phyloP scores from a whole-genome alignment of 1,284 basidiomycete genomes.

The Sphagnurus paluster region DNA sequence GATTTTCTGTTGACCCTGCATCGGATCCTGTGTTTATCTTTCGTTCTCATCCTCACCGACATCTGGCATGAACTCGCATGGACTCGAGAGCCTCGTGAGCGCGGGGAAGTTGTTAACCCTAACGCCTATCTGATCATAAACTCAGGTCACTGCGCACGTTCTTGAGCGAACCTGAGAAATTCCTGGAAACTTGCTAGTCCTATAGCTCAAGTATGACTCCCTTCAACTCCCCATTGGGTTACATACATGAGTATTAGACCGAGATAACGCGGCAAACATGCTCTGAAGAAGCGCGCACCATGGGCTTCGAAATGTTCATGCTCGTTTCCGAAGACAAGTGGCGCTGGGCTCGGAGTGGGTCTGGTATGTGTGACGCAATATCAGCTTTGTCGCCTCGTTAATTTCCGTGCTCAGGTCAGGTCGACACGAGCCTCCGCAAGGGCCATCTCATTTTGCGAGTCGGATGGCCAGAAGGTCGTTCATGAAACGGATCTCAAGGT shows the following conservation, averaged over 20 bases:
- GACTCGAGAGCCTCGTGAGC: background rate
- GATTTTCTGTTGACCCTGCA: conserved; percentile 5
- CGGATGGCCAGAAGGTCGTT: no score
- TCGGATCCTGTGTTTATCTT: background rate
- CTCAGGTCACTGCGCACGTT: background rate
- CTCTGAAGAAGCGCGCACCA: background rate
- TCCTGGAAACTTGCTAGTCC: no score
- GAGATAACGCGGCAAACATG: background rate
- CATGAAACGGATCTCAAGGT: conserved; percentile 6
- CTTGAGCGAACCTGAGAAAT: no score
- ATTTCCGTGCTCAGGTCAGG: no score
- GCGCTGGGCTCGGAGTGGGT: conserved; percentile 4
- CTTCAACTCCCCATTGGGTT: background rate
- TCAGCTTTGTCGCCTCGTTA: background rate
- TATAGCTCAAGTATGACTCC: no score
- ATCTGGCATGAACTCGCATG: background rate
- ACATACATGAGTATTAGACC: background rate
- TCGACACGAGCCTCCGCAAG: no score
- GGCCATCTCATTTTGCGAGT: no score
- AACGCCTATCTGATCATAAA: conserved; percentile 5
- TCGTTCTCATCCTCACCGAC: conserved; percentile 5
- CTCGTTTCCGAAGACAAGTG: background rate
- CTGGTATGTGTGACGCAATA: conserved; percentile 16
- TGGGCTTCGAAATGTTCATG: background rate
- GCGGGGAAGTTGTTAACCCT: background rate